Evolutionary conservation across 306 rosid genomes (phyloP), one percentile per base, ranked within the genome.

Genomic region (Corylus americana): DNA sequence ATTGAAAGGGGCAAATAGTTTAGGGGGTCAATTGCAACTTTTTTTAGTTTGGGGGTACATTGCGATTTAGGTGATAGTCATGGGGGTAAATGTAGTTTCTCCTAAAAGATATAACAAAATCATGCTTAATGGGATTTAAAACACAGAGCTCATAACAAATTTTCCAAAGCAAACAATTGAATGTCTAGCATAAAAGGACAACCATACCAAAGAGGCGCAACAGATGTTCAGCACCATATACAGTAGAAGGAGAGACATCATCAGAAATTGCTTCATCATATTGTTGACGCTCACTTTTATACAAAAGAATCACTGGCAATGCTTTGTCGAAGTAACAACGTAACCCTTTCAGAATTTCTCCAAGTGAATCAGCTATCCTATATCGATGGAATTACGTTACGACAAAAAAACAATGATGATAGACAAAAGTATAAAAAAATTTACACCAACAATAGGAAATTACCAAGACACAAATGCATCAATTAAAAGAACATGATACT

Each of bases 221-320:
- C 74, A 94, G 89, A 89, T 94, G 98, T 80, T 95, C 98, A 48
- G 98, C 97, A 31, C 98, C 98, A 53, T 95, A 92, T 73, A 92
- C 81, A 74, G 90, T 55, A 74, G 98, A 90, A 63, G 97, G 98
- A 78, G 79, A 61, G 55, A 73, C 73, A 81, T 84, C 81, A 59
- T 83, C 67, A 45, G 83, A 63, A 47, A 92, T 84, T 66, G 87
- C 88, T 85, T 90, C 91, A 79, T 83, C 87, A 70, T 79, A 92
- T 79, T 95, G 98, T 64, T 70, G 84, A 57, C 92, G 93, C 86
- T 92, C 98, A n/a, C 82, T 84, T 81, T 86, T 86, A 92, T 92
- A 92, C 51, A 95, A 81, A 66, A 95, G 96, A 82, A 87, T 87
- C 44, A 55, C 89, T 18, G 93, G 95, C 87, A 94, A 83, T 67